Evolutionary conservation across 176 grass and related monocot genomes (phyloP), one percentile per base, ranked within the genome.

Genomic region (Cenchrus fungigraminus): DNA sequence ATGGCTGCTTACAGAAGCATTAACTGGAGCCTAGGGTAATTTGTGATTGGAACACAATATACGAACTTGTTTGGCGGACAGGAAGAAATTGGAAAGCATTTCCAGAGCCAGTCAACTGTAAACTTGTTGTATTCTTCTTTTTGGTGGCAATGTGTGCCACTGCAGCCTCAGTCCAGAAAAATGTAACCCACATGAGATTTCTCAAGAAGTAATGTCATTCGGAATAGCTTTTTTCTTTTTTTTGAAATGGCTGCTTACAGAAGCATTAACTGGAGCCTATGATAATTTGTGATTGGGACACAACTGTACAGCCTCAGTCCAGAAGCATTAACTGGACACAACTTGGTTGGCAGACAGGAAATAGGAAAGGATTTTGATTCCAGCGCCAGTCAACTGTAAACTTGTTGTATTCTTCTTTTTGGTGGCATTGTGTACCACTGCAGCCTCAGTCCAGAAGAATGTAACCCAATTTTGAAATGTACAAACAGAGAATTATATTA

Each of bases 121-220:
- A 68, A 58, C 9, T 61, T 90, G 47, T 56, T 49, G 49, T 83
- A 60, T 77, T 60, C 68, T 78, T 82, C 81, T 65, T 29, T 64
- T 9, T 29, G 14, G 14, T n/a, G 79, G 58, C 59, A 83, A 49
- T 83, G 59, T 51, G 61, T 59, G 15, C 51, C 50, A 43, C 2
- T 58, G 43, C 77, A 83, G 42, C 58, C 58, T 83, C 31, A 1
- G 42, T 79, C 58, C 9, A 74, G 5, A 74, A 82, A 31, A 73
- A 62, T 56, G 64, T 19, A 14, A 20, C 49, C 37, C 37, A 40
- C 20, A 53, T 96, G 78, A 93, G 87, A 88, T 89, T 96, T 63
- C 45, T 96, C 31, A 85, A 80, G 75, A 93, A 84, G 79, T 92
- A 87, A 89, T 34, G 62, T 79, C 13, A 14, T 58, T 65, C 65